phyloP scores from a whole-genome alignment of 2,329 filamentous ascomycete genomes.

The Rhynchosporium secalis region DNA sequence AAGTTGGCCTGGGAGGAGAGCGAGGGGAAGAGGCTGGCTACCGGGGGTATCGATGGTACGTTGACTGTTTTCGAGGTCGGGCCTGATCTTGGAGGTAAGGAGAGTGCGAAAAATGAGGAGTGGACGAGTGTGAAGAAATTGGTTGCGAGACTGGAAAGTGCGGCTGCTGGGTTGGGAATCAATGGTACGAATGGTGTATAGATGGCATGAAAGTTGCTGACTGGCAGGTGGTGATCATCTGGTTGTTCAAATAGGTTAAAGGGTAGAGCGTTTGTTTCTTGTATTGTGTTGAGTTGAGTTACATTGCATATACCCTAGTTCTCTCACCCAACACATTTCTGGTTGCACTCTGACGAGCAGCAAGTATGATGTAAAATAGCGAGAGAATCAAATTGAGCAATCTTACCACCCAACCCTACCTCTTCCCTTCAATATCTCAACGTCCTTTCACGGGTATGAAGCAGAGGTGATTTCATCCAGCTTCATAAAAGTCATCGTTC shows the following conservation, averaged over 20 bases:
- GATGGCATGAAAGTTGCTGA: neutral
- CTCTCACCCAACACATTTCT: conserved; percentile 7
- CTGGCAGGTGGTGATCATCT: neutral
- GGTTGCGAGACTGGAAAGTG: conserved; percentile 69
- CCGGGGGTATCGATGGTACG: conserved; percentile 87
- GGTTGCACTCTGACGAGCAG: neutral
- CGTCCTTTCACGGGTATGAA: too few species aligned
- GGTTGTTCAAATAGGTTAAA: conserved; percentile 24
- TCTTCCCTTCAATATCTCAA: too few species aligned
- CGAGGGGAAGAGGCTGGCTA: conserved; percentile 83
- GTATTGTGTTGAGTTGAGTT: conserved; percentile 12
- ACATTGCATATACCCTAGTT: conserved; percentile 35
- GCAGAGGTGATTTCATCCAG: too few species aligned
- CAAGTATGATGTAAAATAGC: neutral
- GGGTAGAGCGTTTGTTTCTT: conserved; percentile 21
- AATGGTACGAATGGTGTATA: conserved; percentile 32
- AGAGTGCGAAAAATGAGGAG: conserved; percentile 80
- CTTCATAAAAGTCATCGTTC: too few species aligned
- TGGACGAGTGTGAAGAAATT: conserved; percentile 93
- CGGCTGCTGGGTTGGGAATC: conserved; percentile 18
- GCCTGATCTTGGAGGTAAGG: conserved; percentile 77
- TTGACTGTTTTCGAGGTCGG: conserved; percentile 93
- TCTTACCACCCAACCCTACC: neutral
- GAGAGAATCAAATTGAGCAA: conserved; percentile 4
- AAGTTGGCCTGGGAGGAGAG: conserved; percentile 91